Conservation (phyloP, 805 yeast species). For the Lipomyces yamanashiensis region DNA sequence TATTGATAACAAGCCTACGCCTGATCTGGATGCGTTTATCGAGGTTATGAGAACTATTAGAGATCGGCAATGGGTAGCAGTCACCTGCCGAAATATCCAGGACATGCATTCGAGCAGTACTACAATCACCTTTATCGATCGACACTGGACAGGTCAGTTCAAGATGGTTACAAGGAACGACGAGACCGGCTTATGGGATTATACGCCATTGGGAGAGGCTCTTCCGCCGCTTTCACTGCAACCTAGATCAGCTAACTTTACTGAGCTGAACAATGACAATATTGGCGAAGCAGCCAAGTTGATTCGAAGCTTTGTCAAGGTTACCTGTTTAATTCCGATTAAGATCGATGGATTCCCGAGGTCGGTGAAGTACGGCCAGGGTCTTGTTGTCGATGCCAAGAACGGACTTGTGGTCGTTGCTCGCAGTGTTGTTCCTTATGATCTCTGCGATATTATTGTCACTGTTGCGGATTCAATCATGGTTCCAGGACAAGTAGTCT, state of each 20-base stretch:
- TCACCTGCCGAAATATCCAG: slow-evolving; percentile 73
- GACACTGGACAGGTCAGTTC: slow-evolving; percentile 82
- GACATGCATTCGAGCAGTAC: slow-evolving; percentile 72
- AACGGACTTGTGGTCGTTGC: slow-evolving; percentile 82
- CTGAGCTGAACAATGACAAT: slow-evolving; percentile 25
- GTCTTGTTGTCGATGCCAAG: slow-evolving; percentile 79
- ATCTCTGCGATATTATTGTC: slow-evolving; percentile 71
- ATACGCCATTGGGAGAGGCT: slow-evolving; percentile 57
- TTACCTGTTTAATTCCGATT: slow-evolving; percentile 65
- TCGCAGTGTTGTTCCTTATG: slow-evolving; percentile 80
- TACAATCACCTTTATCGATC: slow-evolving; percentile 71
- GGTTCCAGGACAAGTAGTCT: slow-evolving; percentile 78
- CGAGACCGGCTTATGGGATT: slow-evolving; percentile 63
- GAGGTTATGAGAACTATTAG: slow-evolving; percentile 79
- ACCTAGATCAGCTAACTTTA: slow-evolving; percentile 68
- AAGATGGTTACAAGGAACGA: slow-evolving; percentile 67
- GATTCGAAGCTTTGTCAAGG: slow-evolving; percentile 72
- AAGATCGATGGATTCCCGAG: slow-evolving; percentile 77
- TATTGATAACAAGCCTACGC: slow-evolving; percentile 73
- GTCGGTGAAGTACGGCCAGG: slow-evolving; percentile 66
- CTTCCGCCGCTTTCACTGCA: slow-evolving; percentile 56
- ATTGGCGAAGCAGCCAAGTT: slow-evolving; percentile 63
- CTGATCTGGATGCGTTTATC: slow-evolving; percentile 74
- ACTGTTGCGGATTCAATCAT: slow-evolving; percentile 85
- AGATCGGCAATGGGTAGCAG: slow-evolving; percentile 71